Conservation (phyloP, 495 filamentous ascomycete genomes). For the Margaritispora aquatica region DNA sequence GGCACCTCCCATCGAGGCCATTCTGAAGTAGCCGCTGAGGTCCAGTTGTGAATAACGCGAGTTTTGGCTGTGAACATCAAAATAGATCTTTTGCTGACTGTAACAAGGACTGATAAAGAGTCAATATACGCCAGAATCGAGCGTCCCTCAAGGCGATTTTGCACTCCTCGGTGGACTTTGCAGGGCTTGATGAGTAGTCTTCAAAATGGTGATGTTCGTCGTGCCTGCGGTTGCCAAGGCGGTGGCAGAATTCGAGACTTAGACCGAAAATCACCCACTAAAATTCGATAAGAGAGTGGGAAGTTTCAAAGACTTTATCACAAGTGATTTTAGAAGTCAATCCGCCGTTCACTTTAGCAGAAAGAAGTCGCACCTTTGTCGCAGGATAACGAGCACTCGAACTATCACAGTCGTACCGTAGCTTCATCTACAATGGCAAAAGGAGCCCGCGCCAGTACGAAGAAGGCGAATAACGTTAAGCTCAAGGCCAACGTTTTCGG, state of each 20-base stretch:
- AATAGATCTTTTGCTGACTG: neutral
- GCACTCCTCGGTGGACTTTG: neutral
- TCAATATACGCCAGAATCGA: neutral
- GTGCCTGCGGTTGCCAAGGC: neutral
- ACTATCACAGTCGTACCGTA: neutral
- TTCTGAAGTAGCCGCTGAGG: neutral
- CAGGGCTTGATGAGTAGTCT: neutral
- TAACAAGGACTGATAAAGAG: neutral
- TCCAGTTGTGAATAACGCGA: neutral
- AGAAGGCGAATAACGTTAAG: conserved; percentile 70
- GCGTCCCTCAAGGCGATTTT: neutral
- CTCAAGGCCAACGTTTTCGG: conserved; percentile 74
- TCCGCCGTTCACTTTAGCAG: neutral
- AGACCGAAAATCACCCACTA: neutral
- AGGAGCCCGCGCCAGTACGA: conserved; percentile 62
- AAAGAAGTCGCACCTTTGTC: neutral
- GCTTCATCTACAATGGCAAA: conserved; percentile 65
- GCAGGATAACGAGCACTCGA: neutral
- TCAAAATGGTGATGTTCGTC: neutral
- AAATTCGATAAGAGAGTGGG: neutral
- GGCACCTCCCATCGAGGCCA: conserved; percentile 23
- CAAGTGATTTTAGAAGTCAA: neutral
- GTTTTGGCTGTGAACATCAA: conserved; percentile 7
- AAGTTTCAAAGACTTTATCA: neutral
- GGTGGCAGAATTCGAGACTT: neutral